Evolutionary conservation across 164 flowering plant species (phyloP).

Genomic region (Amborella trichopoda): DNA sequence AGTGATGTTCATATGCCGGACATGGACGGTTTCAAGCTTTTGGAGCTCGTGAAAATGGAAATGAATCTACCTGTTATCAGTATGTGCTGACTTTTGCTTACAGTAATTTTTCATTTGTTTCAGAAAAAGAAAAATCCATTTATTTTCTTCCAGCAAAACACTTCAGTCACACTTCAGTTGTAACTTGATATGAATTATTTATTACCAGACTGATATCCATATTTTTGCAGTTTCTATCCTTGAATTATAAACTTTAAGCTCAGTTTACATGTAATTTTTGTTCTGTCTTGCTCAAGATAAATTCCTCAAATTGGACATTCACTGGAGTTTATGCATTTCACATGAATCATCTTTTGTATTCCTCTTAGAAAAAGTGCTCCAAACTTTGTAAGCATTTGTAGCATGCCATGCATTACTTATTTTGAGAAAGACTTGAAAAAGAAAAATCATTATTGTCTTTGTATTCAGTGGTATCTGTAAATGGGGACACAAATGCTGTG

Average conservation of each 20-base stretch:
- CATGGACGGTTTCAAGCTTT: slow-evolving; percentile 31
- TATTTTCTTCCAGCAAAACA: neutral
- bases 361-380: neutral
- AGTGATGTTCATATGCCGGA: slow-evolving; percentile 25
- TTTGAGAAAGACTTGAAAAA: neutral
- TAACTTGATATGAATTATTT: neutral
- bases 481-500: slow-evolving; percentile 11
- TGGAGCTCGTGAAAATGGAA: slow-evolving; percentile 23
- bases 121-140: too few species aligned
- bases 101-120: too few species aligned
- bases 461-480: slow-evolving; percentile 24
- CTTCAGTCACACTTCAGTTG: neutral
- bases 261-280: too few species aligned
- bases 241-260: neutral
- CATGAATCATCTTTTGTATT: neutral
- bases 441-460: neutral
- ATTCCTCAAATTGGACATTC: neutral
- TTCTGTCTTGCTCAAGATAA: too few species aligned
- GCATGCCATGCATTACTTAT: neutral
- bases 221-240: neutral
- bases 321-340: neutral
- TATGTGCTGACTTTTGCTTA: slow-evolving; percentile 5
- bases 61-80: slow-evolving; percentile 44
- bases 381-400: neutral
- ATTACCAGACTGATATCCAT: neutral